Percentiles rank a stretch among this genome's conserved stretches.
Conservation (phyloP, 345 rosid genomes). For the Eucalyptus curtisii region DNA sequence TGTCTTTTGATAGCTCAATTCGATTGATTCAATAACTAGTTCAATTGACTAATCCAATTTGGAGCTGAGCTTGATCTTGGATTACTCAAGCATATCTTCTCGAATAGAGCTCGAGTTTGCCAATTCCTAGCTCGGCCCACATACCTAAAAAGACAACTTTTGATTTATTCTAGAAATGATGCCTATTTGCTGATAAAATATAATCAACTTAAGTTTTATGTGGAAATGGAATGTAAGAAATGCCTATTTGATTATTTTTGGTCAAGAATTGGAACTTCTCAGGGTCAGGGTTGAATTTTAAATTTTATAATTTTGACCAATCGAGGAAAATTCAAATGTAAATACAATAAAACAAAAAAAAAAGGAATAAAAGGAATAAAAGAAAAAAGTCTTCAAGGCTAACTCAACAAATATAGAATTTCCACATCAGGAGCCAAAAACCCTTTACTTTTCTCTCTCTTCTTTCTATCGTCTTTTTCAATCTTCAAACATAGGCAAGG, state of each 20-base stretch:
- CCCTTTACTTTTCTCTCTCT: too few species aligned
- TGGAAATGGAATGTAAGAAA: not conserved
- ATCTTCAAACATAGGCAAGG: too few species aligned
- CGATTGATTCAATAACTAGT: too few species aligned
- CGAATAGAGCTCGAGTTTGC: too few species aligned
- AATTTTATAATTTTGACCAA: not conserved
- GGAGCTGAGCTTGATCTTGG: too few species aligned
- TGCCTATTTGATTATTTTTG: not conserved
- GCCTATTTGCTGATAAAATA: not conserved
- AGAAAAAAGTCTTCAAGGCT: not conserved
- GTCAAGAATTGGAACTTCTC: not conserved
- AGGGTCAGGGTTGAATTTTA: not conserved
- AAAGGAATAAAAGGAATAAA: not conserved
- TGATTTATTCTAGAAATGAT: not conserved
- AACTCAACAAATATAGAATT: not conserved
- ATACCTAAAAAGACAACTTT: not conserved
- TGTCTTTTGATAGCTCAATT: too few species aligned
- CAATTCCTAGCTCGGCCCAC: too few species aligned
- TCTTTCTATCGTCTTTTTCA: too few species aligned
- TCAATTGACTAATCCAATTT: too few species aligned
- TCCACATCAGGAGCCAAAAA: too few species aligned
- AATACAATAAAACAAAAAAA: not conserved
- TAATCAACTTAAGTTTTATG: not conserved
- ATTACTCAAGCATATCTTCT: too few species aligned
- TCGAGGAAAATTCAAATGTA: not conserved